Base-by-base conservation (phyloP, 805 yeast species). In the Zygoascus biomembranicola region DNA sequence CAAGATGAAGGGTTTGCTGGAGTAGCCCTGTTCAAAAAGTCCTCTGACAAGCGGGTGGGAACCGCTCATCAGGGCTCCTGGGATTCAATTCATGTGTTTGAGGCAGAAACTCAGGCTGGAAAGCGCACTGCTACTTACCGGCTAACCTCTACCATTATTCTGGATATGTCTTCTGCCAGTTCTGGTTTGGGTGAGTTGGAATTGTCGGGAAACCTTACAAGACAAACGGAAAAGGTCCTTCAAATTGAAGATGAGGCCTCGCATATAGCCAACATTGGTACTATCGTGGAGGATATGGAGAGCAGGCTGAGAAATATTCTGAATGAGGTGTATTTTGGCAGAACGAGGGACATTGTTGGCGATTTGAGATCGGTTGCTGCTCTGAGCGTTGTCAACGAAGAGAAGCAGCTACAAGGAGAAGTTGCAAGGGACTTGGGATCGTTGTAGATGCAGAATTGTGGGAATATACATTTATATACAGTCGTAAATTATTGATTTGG, bases 51-150 rank as follows among this genome's bases (percentile, higher is more conserved):
- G 23, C 18, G 42, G 14, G 50, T 26, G 61, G 60, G 37, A 47
- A 63, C 45, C 23, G 51, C 61, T 6, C 49, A 46, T 46, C 26
- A 14, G 5, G 87, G 90, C 13, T 73, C 77, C 50, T 92, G 99
- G 99, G 96, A 94, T 69, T 82, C 94, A 52, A 87, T 92, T 58
- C 98, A 92, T 68, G 98, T 92, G 9, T 79, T 94, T 59, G 97
- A 92, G 68, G 84, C 84, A 8, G 74, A 72, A 46, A 60, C 69
- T 6, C 55, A 67, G 2, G 60, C 60, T 14, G 59, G 61, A 26
- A 69, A 73, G 43, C 73, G 77, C 18, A 55, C 63, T 10, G 75
- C 78, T 8, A 64, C 65, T 19, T 94, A 92, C 67, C 82, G 83
- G 59, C 71, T 92, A 56, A 92, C 98, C 2, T 82, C 96, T 0